Percentiles rank a stretch among this genome's conserved stretches.
Evolutionary conservation across 1,284 basidiomycete species (phyloP).

Genomic region (Microbotryomycetes sp.): DNA sequence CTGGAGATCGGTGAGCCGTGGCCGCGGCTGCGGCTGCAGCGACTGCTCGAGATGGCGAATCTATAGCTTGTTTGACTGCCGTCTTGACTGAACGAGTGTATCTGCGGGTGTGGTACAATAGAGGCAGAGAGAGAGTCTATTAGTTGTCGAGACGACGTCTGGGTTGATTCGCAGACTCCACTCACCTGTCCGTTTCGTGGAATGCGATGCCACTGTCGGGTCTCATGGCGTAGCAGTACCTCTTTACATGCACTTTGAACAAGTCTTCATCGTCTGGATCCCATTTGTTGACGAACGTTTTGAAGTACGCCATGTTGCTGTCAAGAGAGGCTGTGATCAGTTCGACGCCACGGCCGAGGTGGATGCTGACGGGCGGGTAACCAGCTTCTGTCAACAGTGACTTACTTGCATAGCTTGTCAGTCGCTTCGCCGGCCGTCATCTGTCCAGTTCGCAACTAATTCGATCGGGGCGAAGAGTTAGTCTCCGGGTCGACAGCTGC

Average conservation of each 20-base stretch:
- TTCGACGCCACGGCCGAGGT: neutral
- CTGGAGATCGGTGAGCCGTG: slow-evolving; percentile 6
- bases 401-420: slow-evolving; percentile 13
- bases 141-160: neutral
- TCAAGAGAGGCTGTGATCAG: neutral
- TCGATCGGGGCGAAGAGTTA: neutral
- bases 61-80: neutral
- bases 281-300: slow-evolving; percentile 11
- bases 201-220: slow-evolving; percentile 77
- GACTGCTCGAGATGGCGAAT: neutral
- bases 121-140: neutral
- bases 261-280: slow-evolving; percentile 9
- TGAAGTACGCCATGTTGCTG: slow-evolving; percentile 12
- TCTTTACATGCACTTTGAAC: slow-evolving; percentile 62
- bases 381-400: neutral
- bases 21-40: neutral
- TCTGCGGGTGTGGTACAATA: neutral
- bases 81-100: slow-evolving; percentile 3
- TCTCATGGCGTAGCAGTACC: slow-evolving; percentile 75
- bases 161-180: slow-evolving; percentile 40
- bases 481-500: neutral
- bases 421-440: slow-evolving; percentile 17
- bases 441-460: slow-evolving; percentile 23
- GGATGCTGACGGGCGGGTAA: neutral
- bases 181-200: slow-evolving; percentile 74